Conservation (phyloP, 1,139 yeast genomes). For the Suhomyces guaymorum region DNA sequence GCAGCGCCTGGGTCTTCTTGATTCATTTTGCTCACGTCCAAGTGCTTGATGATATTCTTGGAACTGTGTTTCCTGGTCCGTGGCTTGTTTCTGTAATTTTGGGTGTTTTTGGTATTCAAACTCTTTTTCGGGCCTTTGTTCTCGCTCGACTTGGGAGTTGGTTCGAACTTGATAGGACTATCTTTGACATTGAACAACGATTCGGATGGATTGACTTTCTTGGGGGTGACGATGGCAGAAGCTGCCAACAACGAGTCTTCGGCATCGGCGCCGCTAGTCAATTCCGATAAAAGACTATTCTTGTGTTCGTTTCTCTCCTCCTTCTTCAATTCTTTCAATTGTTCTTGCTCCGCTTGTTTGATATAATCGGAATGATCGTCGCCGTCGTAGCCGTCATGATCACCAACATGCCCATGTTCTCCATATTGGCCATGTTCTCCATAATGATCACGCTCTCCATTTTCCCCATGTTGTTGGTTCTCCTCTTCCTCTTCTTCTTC, state of each 20-base stretch:
- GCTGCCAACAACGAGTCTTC: conserved; percentile 21
- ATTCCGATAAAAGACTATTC: conserved; percentile 37
- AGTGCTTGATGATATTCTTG: conserved; percentile 34
- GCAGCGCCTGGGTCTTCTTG: conserved; percentile 2
- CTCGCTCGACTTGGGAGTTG: conserved; percentile 7
- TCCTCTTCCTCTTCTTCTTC: conserved; percentile 23
- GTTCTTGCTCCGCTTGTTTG: conserved; percentile 31
- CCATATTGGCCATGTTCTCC: conserved; percentile 7
- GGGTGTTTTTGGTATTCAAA: conserved; percentile 12
- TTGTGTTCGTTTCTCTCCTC: conserved; percentile 40
- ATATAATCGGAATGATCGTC: conserved; percentile 5
- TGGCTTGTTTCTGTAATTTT: conserved; percentile 22
- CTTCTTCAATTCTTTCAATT: conserved; percentile 32
- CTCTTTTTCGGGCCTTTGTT: conserved; percentile 7
- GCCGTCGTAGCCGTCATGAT: conserved; percentile 17
- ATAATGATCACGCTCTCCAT: conserved; percentile 15
- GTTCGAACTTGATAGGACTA: conserved; percentile 30
- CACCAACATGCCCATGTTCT: conserved; percentile 1
- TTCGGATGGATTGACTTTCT: conserved; percentile 22
- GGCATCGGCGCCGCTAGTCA: conserved; percentile 35
- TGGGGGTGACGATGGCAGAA: conserved; percentile 25
- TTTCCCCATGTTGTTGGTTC: conserved; percentile 1
- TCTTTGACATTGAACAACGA: conserved; percentile 39
- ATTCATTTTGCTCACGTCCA: conserved; percentile 17
- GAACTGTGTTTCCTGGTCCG: conserved; percentile 43